A percentile compares a stretch with the other conserved stretches of the same genome.
These are phyloP conservation scores for Colletotrichum scovillei DNA, from an alignment of 2,329 filamentous ascomycete genomes.

Conservation along the genomic window DNA sequence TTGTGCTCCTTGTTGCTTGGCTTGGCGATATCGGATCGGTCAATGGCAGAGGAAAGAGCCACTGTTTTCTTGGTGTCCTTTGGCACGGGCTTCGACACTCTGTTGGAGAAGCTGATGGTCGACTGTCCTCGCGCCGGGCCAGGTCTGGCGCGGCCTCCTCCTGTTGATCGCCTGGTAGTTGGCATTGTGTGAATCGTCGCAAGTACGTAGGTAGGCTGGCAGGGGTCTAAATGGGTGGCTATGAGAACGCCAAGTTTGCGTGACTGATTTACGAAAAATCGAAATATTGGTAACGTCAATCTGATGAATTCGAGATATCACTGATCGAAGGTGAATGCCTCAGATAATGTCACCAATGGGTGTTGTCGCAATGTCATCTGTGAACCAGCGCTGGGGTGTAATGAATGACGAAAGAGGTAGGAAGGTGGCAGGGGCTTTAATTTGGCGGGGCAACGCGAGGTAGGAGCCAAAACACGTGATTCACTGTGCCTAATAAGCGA, in stretches of 20 bases:
- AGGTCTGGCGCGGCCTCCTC: constrained; percentile 48
- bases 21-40: constrained; percentile 35
- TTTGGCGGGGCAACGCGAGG: constrained; percentile 69
- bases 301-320: neutral
- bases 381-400: neutral
- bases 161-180: constrained; percentile 60
- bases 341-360: constrained; percentile 22
- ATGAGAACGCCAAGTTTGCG: neutral
- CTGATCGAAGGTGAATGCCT: neutral
- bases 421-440: constrained; percentile 28
- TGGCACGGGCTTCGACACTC: constrained; percentile 64
- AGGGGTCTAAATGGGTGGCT: neutral
- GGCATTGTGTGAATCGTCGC: constrained; percentile 54
- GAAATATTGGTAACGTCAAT: neutral
- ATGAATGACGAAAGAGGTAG: constrained; percentile 36
- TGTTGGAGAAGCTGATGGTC: constrained; percentile 68
- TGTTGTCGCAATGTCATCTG: constrained; percentile 9
- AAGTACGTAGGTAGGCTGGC: constrained; percentile 7
- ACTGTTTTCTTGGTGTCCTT: constrained; percentile 57
- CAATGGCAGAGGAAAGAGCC: constrained; percentile 45
- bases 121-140: constrained; percentile 60
- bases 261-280: neutral
- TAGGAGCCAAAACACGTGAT: constrained; percentile 60
- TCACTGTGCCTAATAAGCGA: neutral
- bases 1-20: constrained; percentile 37